These are phyloP conservation scores for Anacardium occidentale DNA, from an alignment of 345 rosid genomes.

Conservation along the genomic window DNA sequence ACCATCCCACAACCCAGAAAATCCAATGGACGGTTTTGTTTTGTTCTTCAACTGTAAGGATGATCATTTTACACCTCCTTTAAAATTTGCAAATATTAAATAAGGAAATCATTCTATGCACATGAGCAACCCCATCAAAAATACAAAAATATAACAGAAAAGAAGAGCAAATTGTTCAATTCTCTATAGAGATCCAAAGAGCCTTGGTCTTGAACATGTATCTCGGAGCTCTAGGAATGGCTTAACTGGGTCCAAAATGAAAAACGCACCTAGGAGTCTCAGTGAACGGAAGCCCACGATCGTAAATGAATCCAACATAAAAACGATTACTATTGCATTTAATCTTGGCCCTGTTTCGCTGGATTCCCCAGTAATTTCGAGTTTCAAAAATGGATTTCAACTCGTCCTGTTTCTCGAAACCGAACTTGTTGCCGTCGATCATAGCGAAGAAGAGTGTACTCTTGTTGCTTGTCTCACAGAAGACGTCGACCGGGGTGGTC, in stretches of 20 bases:
- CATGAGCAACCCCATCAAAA: neutral
- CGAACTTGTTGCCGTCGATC: conserved; percentile 65
- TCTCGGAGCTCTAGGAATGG: conserved; percentile 69
- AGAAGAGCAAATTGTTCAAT: conserved; percentile 31
- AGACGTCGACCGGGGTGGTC: conserved; percentile 56
- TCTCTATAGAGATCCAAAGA: conserved; percentile 51
- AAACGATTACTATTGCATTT: conserved; percentile 55
- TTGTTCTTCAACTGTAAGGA: too few species aligned
- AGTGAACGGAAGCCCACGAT: conserved; percentile 78
- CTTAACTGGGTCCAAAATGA: conserved; percentile 87
- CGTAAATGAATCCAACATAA: conserved; percentile 66
- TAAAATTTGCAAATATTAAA: too few species aligned
- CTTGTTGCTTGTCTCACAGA: conserved; percentile 93
- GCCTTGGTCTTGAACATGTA: conserved; percentile 75
- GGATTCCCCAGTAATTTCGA: conserved; percentile 81
- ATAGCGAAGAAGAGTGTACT: conserved; percentile 67
- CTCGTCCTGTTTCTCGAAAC: conserved; percentile 77
- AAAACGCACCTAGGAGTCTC: conserved; percentile 55
- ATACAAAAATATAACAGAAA: neutral
- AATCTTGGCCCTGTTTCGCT: conserved; percentile 70
- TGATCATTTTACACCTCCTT: too few species aligned
- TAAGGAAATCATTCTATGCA: too few species aligned
- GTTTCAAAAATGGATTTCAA: conserved; percentile 83
- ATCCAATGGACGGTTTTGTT: neutral
- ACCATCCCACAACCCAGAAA: neutral